Evolutionary conservation across 2,329 filamentous ascomycete genomes (phyloP), one percentile per base, ranked within the genome.

Genomic region (Bipolaris oryzae): DNA sequence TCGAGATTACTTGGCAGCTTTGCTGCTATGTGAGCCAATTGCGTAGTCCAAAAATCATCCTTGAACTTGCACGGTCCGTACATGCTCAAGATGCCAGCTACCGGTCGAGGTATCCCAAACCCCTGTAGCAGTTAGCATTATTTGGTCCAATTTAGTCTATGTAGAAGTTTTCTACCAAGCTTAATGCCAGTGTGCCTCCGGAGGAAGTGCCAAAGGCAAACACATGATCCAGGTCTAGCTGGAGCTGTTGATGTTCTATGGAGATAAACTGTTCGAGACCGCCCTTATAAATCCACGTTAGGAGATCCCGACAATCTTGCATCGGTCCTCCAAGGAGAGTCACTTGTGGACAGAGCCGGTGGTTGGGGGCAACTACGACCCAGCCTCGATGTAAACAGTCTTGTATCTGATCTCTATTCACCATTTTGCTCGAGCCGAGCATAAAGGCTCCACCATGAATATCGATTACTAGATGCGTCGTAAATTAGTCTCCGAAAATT

Each of bases 1-100:
- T 41, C 7, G 1, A 41, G 18, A 6, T 21, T 3, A 21, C 1
- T 1, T 11, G 18, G 48, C 42, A 1, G 60, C 54, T 49, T 62
- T 56, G 5, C 51, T 25, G 5, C 49, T 15, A n/a, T 10, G 61
- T 44, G 5, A 31, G 16, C 5, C 51, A 41, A 13, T 21, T 41
- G 16, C 13, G 18, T 43, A 3, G 52, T 55, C 63, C 63, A 66
- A 43, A 60, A 61, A 9, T 51, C 38, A 16, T 61, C 53, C 1
- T 28, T 2, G 55, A 63, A 66, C n/a, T 59, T 44, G 37, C 55
- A 60, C 18, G 63, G 51, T 37, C 61, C 63, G 49, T 66, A 66
- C 44, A 66, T 62, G 20, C 60, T 53, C 7, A 60, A 54, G 11
- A 63, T 62, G 9, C 53, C 63, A 4, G 61, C 54, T 18, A 57